Base-by-base conservation (phyloP, 306 rosid species). In the Ochetophila trinervis region DNA sequence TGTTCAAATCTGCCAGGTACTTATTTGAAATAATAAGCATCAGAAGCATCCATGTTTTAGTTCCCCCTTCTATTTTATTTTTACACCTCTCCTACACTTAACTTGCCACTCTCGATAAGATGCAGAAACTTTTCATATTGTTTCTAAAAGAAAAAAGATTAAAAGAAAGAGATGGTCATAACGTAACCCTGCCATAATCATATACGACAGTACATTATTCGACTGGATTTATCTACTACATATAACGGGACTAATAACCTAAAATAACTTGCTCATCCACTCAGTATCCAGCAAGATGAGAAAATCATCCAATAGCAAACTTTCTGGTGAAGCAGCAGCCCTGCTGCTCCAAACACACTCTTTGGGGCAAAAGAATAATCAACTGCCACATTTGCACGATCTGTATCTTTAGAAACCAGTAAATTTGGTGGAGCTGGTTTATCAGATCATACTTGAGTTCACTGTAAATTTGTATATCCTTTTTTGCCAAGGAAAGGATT, bases 211-310 rank as follows among this genome's bases (percentile, higher is more conserved):
- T 23, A 52, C 23, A 20, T 22, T 8, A 21, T 40, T 11, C 12
- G 45, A 40, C 53, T n/a, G 12, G 8, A 49, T 49, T 49, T 49
- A 8, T n/a, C 53, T 14, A 14, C 19, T 17, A 14, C 53, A 57
- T 57, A 45, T 13, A 20, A 11, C 15, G 34, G 30, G n/a, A 55
- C 35, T 11, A 23, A 24, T 8, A 63, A 32, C 61, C 71, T 73
- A 73, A 57, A 57, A 36, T 42, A 73, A 59, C 34, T 73, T 60
- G 49, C 49, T 53, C 8, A 73, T 73, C 77, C 77, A 73, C 23
- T 65, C 72, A 44, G 66, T 23, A 42, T 73, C 77, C 65, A 65
- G 51, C 48, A 73, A n/a, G n/a, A n/a, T 24, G 35, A 57, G 67
- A 65, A 65, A 65, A 57, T 65, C 71, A 48, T 65, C 77, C 56